Evolutionary conservation across 2,329 filamentous ascomycete genomes (phyloP), one percentile per base, ranked within the genome.

Genomic region (Ascochyta pisi): DNA sequence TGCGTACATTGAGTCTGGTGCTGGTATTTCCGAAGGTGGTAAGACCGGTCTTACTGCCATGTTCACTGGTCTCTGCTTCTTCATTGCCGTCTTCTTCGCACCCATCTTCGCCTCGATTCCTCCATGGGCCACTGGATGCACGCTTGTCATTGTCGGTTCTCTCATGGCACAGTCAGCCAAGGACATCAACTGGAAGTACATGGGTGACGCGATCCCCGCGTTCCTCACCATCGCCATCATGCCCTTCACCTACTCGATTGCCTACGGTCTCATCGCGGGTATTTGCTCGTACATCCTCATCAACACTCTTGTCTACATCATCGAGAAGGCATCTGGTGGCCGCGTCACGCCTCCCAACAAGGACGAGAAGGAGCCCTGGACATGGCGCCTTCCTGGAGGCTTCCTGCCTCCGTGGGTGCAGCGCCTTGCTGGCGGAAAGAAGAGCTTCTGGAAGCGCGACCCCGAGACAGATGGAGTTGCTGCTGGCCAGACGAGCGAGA

Each of bases 51-150:
- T 96, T n/a, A 95, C 91, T 0, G 87, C 91, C 42, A 90, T 94
- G 74, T 81, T 86, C 15, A 88, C 90, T 0, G 92, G 92, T 5
- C 53, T 96, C 45, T 92, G 89, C 77, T 96, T 96, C 81, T 75
- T 75, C 63, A 86, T 96, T 71, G 86, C 90, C 54, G 84, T 96
- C 58, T 96, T 96, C 82, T 96, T 96, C 72, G 91, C 92, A 0
- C 92, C 92, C 0, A 94, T 96, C 54, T 96, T 96, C 70, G 91
- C 92, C 9, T 93, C 90, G 0, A 95, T 96, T 54, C 92, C 92
- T 4, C 88, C 91, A 0, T 96, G 91, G 90, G 92, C 92, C 3
- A 96, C 92, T 0, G 92, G 92, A 43, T 92, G 89, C 72, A 92
- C 92, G n/a, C 83, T 96, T 24, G 83, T 96, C 64, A 86, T 96